Base-by-base conservation (phyloP, 2,329 filamentous ascomycete species). In the Claviceps capensis region DNA sequence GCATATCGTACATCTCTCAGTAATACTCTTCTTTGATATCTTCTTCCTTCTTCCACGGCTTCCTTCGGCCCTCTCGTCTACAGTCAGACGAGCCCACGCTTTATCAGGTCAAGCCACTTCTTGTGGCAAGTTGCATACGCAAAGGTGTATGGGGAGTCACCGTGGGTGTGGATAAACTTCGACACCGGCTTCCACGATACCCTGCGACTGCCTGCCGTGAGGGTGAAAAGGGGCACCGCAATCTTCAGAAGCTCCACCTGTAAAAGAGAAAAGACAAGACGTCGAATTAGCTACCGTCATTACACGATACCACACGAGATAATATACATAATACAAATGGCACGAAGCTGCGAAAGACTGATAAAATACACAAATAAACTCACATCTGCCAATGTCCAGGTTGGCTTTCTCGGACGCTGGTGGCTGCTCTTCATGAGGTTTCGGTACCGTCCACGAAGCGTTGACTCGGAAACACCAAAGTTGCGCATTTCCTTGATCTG, bases 401-500 rank as follows among this genome's bases (percentile, higher is more conserved):
- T 66, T 0, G 85, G 85, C 64, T 78, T 81, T 7, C 86, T 72
- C 2, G 86, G 77, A 5, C 85, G 72, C 52, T 79, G 72, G 37
- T 75, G 71, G 58, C 79, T 79, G 13, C 68, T 66, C 67, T 86
- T 87, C 7, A 78, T 86, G 59, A 88, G 64, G 2, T 75, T 79
- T 5, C 85, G 72, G 58, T 77, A 80, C 0, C 84, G 75, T 0
- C 86, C 86, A 14, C 86, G 75, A 40, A 90, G 71, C 0, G 86
- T 89, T 11, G 83, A 85, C 65, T 87, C 84, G 1, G 83, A 81
- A 59, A 86, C 82, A 0, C 62, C 65, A 56, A 83, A 83, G 1
- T 71, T 67, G 14, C 81, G 78, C 17, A 67, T 60, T 6, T 62
- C 58, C 40, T 75, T 75, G 59, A 88, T 87, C 53, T 84, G 73